Base-by-base conservation (phyloP, 1,284 basidiomycete species). In the Trametes sp. region DNA sequence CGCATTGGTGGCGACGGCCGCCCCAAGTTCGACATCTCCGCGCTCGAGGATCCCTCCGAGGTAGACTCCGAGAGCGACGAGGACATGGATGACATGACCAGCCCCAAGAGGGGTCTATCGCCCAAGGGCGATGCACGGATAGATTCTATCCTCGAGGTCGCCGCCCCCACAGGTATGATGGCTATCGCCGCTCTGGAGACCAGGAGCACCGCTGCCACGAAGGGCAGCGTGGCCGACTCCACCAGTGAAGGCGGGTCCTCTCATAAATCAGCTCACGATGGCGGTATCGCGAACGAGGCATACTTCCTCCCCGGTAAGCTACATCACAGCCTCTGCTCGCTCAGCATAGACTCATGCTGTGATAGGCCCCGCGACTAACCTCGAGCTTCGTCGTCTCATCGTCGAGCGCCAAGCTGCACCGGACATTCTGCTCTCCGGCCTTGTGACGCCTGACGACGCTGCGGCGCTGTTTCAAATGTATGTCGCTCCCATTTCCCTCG, bases 401-500 rank as follows among this genome's bases (percentile, higher is more conserved):
- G 77, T 82, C 59, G 82, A 82, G 67, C 73, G 80, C 54, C 78
- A 76, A 48, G 70, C 73, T 35, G 77, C 79, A 4, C 81, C 81
- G 11, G 80, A 83, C 61, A 80, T 83, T 33, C 72, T 83, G 21
- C 75, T 78, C 4, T 76, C 76, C 5, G 81, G 81, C 23, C 73
- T 83, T 51, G 73, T 84, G 60, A 75, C 76, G 10, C 76, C 77
- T 24, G 75, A 78, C 16, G 82, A 84, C 58, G 81, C 78, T 10
- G 71, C 77, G 11, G 75, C 77, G 21, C 73, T 84, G 28, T 83
- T 84, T 67, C 74, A 78, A 38, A 78, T 82, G 77, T 82, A 72
- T 64, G 81, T 80, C 28, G 24, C 58, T 54, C 54, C 29, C 44
- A 59, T 54, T 31, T 21, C n/a, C 21, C 38, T 38, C 29, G n/a